Percentiles rank a stretch among this genome's conserved stretches.
phyloP scores from a whole-genome alignment of 2,329 filamentous ascomycete genomes.

The Cryphonectria naterciae region DNA sequence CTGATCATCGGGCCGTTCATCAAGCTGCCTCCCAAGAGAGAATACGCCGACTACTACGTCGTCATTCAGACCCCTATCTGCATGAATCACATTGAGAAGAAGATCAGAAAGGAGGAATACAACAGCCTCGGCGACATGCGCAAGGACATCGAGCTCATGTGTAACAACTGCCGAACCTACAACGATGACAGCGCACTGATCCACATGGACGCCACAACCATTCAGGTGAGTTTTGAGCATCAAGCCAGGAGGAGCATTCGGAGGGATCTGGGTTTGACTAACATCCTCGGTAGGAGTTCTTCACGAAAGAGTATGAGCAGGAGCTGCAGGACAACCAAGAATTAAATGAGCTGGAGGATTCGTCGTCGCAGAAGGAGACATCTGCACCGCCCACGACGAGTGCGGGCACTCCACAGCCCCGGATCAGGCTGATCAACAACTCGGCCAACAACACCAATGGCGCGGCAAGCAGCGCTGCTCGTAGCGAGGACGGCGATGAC shows the following conservation, averaged over 20 bases:
- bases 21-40: conserved; percentile 83
- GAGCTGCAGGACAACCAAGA: conserved; percentile 59
- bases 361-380: conserved; percentile 44
- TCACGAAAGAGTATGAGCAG: conserved; percentile 57
- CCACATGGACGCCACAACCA: conserved; percentile 88
- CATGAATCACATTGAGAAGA: conserved; percentile 92
- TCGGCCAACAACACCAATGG: conserved; percentile 39
- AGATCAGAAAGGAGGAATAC: conserved; percentile 97
- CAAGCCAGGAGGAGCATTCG: neutral
- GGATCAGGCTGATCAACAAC: conserved; percentile 70
- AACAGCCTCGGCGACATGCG: conserved; percentile 78
- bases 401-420: conserved; percentile 67
- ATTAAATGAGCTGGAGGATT: conserved; percentile 59
- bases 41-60: conserved; percentile 94
- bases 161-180: conserved; percentile 90
- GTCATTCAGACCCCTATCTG: conserved; percentile 92
- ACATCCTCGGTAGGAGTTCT: conserved; percentile 56
- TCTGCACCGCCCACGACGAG: conserved; percentile 58
- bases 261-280: conserved; percentile 33
- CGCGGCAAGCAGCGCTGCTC: conserved; percentile 25
- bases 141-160: conserved; percentile 81
- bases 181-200: conserved; percentile 95
- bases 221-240: conserved; percentile 70
- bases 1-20: conserved; percentile 93
- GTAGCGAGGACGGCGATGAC: conserved; percentile 29